Conservation (phyloP, 306 rosid genomes). For the Citrullus mucosospermus region DNA sequence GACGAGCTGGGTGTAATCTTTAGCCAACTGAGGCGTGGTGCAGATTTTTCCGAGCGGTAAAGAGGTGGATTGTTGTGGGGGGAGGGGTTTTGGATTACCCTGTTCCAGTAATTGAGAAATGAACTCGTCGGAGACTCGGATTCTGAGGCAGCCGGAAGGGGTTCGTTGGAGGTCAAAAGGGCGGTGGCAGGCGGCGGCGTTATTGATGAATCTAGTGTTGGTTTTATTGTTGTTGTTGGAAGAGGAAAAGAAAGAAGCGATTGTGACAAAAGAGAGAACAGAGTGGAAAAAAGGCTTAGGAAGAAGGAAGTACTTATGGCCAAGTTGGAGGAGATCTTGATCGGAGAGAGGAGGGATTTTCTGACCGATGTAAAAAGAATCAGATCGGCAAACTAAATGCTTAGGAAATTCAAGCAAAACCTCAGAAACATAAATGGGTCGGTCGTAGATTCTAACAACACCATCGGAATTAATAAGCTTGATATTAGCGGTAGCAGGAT, state of each 20-base stretch:
- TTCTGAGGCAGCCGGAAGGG: constrained; percentile 17
- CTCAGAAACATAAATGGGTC: constrained; percentile 16
- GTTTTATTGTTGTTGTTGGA: not conserved
- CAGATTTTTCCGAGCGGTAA: not conserved
- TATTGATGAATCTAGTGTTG: constrained; percentile 7
- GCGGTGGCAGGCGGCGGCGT: constrained; percentile 10
- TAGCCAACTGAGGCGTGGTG: constrained; percentile 23
- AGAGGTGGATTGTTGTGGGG: not conserved
- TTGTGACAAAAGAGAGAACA: constrained; percentile 26
- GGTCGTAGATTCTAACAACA: constrained; percentile 11
- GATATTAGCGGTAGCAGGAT: not conserved
- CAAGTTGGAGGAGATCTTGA: constrained; percentile 20
- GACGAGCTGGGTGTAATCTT: constrained; percentile 25
- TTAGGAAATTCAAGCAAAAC: constrained; percentile 17
- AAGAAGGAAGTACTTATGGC: constrained; percentile 28
- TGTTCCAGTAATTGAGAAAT: constrained; percentile 20
- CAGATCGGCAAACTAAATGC: constrained; percentile 27
- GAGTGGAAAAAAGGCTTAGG: constrained; percentile 27
- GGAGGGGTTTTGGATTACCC: not conserved
- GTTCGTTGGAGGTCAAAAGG: constrained; percentile 25
- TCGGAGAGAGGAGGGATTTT: constrained; percentile 31
- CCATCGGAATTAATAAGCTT: constrained; percentile 28
- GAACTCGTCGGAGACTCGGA: constrained; percentile 33
- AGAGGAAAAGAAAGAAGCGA: constrained; percentile 17
- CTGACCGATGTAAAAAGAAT: constrained; percentile 29